Evolutionary conservation across 768 basidiomycete genomes (phyloP), one percentile per base, ranked within the genome.

Genomic region (Leucocoprinus leucothites): DNA sequence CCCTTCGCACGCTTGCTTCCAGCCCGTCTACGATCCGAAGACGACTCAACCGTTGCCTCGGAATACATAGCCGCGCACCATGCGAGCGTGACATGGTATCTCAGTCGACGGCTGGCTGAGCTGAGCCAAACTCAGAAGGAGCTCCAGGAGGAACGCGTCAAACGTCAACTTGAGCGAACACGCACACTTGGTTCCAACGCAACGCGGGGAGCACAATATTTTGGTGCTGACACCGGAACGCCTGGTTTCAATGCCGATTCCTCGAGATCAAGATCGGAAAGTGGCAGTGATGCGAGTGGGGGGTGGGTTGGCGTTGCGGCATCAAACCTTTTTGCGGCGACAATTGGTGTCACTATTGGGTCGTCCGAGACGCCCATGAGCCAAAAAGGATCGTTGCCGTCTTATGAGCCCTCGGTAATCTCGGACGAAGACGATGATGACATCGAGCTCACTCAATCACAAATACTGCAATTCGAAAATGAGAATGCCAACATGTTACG

Each of bases 71-170:
- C 92, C n/a, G 92, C 93, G 3, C 97, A 99, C 68, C 91, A 91
- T 64, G 80, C 92, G n/a, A 83, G 89, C 63, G 82, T 99, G 60
- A 91, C 92, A 11, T 94, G 94, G 88, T 95, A 87, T 71, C 82
- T 99, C 53, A 88, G 82, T 65, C 80, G 88, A 48, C 82, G 89
- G 36, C 78, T 99, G 35, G 80, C 93, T 0, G 84, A 89, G 58
- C 82, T 87, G 22, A 88, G 91, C 61, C 85, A 91, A 63, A 76
- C 66, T 14, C 87, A 96, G 61, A 87, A 87, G 61, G 86, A 91
- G 60, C 81, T 98, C 76, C 97, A 99, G 70, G 96, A 98, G 69
- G 93, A 96, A 67, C 86, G 97, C 47, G 81, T 94, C 52, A 87
- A 86, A 67, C 83, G 96, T 3, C 90, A 96, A 64, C 71, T 89